These are phyloP conservation scores for Saccharomycopsis guyanensis DNA, from an alignment of 805 yeast genomes.

Conservation along the genomic window DNA sequence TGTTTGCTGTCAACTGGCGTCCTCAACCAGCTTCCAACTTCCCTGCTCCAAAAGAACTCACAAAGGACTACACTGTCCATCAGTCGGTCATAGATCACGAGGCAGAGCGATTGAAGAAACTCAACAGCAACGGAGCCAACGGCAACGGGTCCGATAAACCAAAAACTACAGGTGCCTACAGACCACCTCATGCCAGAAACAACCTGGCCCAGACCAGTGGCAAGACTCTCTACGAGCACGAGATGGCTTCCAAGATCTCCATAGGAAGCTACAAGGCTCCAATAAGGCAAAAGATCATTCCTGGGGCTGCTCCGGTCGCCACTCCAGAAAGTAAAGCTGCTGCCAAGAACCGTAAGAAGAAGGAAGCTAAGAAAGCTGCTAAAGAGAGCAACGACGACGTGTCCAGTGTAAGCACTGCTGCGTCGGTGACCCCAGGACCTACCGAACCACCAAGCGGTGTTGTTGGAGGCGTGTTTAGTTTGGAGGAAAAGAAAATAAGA, in stretches of 20 bases:
- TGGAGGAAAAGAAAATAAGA: constrained; percentile 90
- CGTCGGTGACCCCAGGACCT: constrained; percentile 22
- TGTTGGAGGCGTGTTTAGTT: constrained; percentile 55
- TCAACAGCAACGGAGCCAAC: background rate
- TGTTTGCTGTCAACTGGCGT: constrained; percentile 79
- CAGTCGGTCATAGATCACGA: constrained; percentile 55
- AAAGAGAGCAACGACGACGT: constrained; percentile 13
- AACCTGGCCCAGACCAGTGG: constrained; percentile 30
- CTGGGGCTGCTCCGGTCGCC: constrained; percentile 46
- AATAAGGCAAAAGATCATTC: constrained; percentile 36
- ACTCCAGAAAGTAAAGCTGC: constrained; percentile 54
- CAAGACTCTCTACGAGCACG: constrained; percentile 53
- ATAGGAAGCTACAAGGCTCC: constrained; percentile 26
- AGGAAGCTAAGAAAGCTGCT: constrained; percentile 46
- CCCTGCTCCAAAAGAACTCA: constrained; percentile 33
- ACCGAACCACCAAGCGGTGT: constrained; percentile 32
- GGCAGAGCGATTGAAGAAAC: constrained; percentile 30
- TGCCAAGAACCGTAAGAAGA: constrained; percentile 67
- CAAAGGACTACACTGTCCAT: constrained; percentile 61
- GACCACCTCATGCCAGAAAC: constrained; percentile 91
- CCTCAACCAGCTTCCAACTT: constrained; percentile 35
- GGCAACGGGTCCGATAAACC: constrained; percentile 24
- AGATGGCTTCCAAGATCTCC: constrained; percentile 29
- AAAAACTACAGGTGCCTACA: constrained; percentile 82
- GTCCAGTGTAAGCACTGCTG: background rate